These are phyloP conservation scores for Chloranthus sessilifolius DNA, from an alignment of 164 flowering plant species.

Conservation along the genomic window DNA sequence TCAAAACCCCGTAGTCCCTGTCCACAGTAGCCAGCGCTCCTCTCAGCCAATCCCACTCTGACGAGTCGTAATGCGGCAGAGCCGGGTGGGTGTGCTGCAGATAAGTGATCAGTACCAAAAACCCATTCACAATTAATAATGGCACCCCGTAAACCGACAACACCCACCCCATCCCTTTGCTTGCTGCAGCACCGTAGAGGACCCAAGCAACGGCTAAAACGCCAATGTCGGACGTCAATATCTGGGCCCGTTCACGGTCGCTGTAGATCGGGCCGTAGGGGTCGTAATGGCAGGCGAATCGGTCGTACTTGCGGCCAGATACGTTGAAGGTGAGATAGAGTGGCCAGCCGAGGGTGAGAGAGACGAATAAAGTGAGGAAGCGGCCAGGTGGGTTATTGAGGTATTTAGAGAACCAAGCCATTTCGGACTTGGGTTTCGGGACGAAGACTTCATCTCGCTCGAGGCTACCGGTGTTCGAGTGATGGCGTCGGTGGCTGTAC, in stretches of 20 bases:
- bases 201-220: slow-evolving; percentile 36
- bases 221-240: slow-evolving; percentile 62
- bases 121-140: slow-evolving; percentile 60
- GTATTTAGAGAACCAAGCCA: slow-evolving; percentile 52
- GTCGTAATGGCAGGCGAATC: slow-evolving; percentile 78
- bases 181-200: slow-evolving; percentile 32
- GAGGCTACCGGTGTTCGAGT: slow-evolving; percentile 74
- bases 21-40: slow-evolving; percentile 85
- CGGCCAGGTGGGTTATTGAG: slow-evolving; percentile 76
- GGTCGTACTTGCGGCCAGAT: slow-evolving; percentile 63
- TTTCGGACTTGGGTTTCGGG: slow-evolving; percentile 48
- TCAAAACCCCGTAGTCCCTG: slow-evolving; percentile 69
- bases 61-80: slow-evolving; percentile 68
- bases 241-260: slow-evolving; percentile 59
- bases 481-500: slow-evolving; percentile 87
- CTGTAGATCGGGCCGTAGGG: slow-evolving; percentile 71
- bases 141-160: slow-evolving; percentile 59
- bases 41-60: slow-evolving; percentile 89
- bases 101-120: slow-evolving; percentile 66
- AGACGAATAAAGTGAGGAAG: slow-evolving; percentile 34
- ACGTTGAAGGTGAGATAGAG: slow-evolving; percentile 69
- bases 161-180: slow-evolving; percentile 52
- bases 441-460: slow-evolving; percentile 85
- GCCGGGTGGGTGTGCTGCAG: slow-evolving; percentile 88
- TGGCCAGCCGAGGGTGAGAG: slow-evolving; percentile 75